phyloP scores from a whole-genome alignment of 106 monocot species.

The Acanthochlamys bracteata region DNA sequence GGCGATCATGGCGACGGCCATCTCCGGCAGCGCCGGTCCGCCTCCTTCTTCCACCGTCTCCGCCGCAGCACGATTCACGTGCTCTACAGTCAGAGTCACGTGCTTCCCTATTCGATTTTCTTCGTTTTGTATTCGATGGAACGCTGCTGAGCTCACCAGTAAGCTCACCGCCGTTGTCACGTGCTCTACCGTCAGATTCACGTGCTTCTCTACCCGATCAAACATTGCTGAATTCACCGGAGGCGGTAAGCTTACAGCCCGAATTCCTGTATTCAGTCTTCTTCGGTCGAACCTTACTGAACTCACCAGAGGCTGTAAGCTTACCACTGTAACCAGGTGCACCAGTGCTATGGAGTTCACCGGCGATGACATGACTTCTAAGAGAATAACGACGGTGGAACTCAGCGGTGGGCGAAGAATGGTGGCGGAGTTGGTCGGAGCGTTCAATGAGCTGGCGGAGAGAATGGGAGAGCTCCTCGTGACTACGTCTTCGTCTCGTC shows the following conservation, averaged over 20 bases:
- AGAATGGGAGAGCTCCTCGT: neutral
- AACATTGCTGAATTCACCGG: too few species aligned
- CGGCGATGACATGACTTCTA: too few species aligned
- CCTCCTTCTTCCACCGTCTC: neutral
- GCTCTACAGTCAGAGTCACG: neutral
- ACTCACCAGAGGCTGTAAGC: too few species aligned
- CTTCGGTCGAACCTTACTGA: too few species aligned
- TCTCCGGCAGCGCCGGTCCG: neutral
- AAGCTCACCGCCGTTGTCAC: too few species aligned
- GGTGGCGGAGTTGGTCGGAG: constrained; percentile 10
- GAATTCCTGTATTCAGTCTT: too few species aligned
- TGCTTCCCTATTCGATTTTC: neutral
- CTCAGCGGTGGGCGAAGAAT: neutral
- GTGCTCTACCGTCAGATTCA: too few species aligned
- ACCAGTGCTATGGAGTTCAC: too few species aligned
- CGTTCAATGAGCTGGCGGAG: constrained; percentile 10
- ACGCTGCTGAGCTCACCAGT: too few species aligned
- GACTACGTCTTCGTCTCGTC: constrained; percentile 3
- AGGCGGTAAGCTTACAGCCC: too few species aligned
- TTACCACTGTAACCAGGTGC: neutral
- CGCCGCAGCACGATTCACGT: neutral
- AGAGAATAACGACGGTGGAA: neutral
- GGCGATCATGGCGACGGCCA: neutral
- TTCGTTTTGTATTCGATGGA: neutral
- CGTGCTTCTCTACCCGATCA: too few species aligned